Evolutionary conservation across 2,329 filamentous ascomycete genomes (phyloP).

Genomic region (Coniochaeta pulveracea): DNA sequence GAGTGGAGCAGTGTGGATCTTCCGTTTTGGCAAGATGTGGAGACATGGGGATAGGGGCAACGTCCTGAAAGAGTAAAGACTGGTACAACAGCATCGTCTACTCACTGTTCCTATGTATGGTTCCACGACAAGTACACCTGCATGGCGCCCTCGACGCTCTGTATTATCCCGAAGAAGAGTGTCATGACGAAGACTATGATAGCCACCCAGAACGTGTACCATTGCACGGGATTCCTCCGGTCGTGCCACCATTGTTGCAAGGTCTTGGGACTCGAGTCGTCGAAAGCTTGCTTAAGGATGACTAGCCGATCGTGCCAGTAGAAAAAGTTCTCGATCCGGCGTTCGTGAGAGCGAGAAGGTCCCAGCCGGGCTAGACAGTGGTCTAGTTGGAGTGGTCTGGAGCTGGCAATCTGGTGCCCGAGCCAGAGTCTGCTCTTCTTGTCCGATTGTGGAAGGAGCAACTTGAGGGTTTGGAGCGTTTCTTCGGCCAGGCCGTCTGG

Average conservation of each 20-base stretch:
- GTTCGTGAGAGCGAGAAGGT: slow-evolving; percentile 19
- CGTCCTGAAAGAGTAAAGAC: too few relatives aligned
- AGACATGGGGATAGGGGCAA: too few relatives aligned
- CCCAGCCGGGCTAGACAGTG: slow-evolving; percentile 14
- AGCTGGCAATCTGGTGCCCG: slow-evolving; percentile 6
- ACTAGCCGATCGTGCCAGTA: slow-evolving; percentile 31
- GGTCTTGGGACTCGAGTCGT: slow-evolving; percentile 22
- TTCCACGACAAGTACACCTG: slow-evolving; percentile 21
- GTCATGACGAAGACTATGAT: slow-evolving; percentile 24
- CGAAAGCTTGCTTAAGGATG: slow-evolving; percentile 27
- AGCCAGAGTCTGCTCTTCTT: neutral
- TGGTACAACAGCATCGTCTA: too few relatives aligned
- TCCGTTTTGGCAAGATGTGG: too few relatives aligned
- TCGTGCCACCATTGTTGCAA: slow-evolving; percentile 31
- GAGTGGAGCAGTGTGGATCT: too few relatives aligned
- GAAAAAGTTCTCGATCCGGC: slow-evolving; percentile 20
- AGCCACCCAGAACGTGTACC: slow-evolving; percentile 35
- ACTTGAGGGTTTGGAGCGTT: slow-evolving; percentile 22
- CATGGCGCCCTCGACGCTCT: slow-evolving; percentile 27
- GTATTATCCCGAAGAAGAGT: slow-evolving; percentile 26
- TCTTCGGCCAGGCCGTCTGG: slow-evolving; percentile 21
- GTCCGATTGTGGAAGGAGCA: slow-evolving; percentile 23
- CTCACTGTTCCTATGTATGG: too few relatives aligned
- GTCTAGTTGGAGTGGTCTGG: slow-evolving; percentile 15
- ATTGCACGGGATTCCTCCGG: slow-evolving; percentile 26